Base-by-base conservation (phyloP, 2,329 filamentous ascomycete genomes). In the Coleophoma cylindrospora region DNA sequence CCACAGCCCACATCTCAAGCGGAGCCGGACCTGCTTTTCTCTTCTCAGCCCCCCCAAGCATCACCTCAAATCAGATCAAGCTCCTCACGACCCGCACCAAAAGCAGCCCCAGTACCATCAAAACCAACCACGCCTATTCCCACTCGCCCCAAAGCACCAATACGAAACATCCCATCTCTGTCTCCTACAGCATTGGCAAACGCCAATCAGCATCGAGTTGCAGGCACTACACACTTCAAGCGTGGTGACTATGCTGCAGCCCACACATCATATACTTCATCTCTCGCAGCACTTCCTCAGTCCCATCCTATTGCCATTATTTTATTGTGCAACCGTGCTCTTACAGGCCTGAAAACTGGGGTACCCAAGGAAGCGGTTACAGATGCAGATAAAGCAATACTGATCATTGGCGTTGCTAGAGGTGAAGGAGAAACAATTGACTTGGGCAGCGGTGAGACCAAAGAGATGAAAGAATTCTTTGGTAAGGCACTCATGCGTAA, bases 401-500 rank as follows among this genome's bases (percentile, higher is more conserved):
- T 75, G 13, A 74, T 96, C 38, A 96, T 99, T 54, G 94, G 94
- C 0, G 75, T 84, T 0, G 79, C 81, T 2, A 86, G 83, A 55
- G 94, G 94, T 4, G 85, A 91, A 57, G 84, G 83, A 15, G 94
- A 99, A 69, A 80, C 73, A 7, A 89, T 99, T 40, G 77, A 86
- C 17, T 74, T 96, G 6, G 79, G 78, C 49, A 70, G 71, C 8
- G 74, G 75, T n/a, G 71, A 74, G 50, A 73, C 74, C 17, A 94
- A 95, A 58, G 86, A 92, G 44, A 95, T 99, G 89, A 87, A 83
- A 55, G 91, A 96, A 15, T 88, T 96, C 54, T 97, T 87, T 64
- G 91, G 90, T 48, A 99, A 97, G 68, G 92, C 92, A 0, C 73
- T 97, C 32, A 92, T 89, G 71, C 86, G 94, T 48, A 97, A 97